Evolutionary conservation across 495 filamentous ascomycete species (phyloP), one percentile per base, ranked within the genome.

Genomic region (Parathielavia appendiculata): DNA sequence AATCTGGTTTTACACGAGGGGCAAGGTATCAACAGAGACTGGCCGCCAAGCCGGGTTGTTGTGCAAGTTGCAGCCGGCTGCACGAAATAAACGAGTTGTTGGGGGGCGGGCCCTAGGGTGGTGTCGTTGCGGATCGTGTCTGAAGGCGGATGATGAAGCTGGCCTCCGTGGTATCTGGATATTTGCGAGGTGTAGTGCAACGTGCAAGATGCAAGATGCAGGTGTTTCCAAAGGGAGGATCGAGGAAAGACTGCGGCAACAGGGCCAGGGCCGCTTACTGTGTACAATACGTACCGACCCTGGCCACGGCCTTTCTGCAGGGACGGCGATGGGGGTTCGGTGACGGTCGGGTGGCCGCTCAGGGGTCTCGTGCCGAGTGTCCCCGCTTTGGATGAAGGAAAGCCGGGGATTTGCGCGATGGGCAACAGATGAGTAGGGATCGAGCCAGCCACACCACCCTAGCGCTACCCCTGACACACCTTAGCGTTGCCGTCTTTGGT

Each of bases 111-210:
- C 10, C 48, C 34, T 40, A 48, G 9, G 17, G 8, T 19, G 43
- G n/a, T 40, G 57, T 45, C 65, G 73, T 75, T 73, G 73, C 74
- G 70, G 71, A 67, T 73, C 70, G 69, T 71, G 75, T 79, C 73
- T 79, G 72, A 69, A 66, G 23, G 54, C 22, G 53, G 59, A 55
- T 22, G 59, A 49, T 44, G 23, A 54, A 46, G 52, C 13, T 30
- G 54, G 54, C 39, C 48, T 36, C 40, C 14, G 22, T 5, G 36
- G 26, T 30, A 6, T 3, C 26, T 30, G 26, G 26, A 30, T 30
- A 6, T 30, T 30, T 30, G 26, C 26, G 26, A 30, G 3, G 26
- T 30, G 26, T 30, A 30, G 26, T 30, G 26, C 26, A 30, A 6
- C 3, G 6, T 30, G 46, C 8, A 4, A 23, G 41, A 40, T 46